Percentiles rank a stretch among this genome's conserved stretches.
Evolutionary conservation across 352 stramenopile genomes (phyloP).

Genomic region (Globisporangium megalacanthum): DNA sequence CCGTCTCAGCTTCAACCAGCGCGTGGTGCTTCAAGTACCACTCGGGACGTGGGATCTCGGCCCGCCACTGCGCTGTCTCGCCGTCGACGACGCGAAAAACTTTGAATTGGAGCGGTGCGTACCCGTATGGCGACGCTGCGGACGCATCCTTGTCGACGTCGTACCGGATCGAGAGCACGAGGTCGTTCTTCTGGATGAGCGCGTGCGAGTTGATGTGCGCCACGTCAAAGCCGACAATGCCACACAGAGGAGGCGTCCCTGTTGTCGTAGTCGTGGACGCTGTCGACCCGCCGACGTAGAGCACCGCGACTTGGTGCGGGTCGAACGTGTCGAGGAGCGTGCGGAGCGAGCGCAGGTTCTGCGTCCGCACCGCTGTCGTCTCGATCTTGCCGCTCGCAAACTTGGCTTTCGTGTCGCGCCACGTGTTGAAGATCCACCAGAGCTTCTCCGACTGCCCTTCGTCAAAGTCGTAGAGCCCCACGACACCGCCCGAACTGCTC

Average conservation of each 20-base stretch:
- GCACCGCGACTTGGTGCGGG: constrained; percentile 69
- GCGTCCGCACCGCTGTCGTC: constrained; percentile 51
- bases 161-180: constrained; percentile 70
- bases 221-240: constrained; percentile 74
- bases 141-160: constrained; percentile 12
- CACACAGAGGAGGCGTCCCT: constrained; percentile 3
- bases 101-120: constrained; percentile 50
- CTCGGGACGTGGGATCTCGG: constrained; percentile 63
- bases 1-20: constrained; percentile 39
- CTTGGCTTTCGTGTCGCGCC: constrained; percentile 53
- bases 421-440: constrained; percentile 82
- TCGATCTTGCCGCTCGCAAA: constrained; percentile 73
- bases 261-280: neutral
- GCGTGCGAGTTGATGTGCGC: constrained; percentile 71
- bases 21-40: constrained; percentile 72
- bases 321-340: constrained; percentile 73
- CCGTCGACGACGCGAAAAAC: constrained; percentile 49
- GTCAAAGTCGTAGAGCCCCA: constrained; percentile 75
- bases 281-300: constrained; percentile 34
- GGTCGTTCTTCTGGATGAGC: constrained; percentile 57
- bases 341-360: constrained; percentile 65
- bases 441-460: constrained; percentile 76
- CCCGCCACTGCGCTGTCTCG: constrained; percentile 48
- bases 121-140: constrained; percentile 4
- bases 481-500: constrained; percentile 44